Conservation (phyloP, 2,329 filamentous ascomycete genomes). For the Clarireedia sp. region DNA sequence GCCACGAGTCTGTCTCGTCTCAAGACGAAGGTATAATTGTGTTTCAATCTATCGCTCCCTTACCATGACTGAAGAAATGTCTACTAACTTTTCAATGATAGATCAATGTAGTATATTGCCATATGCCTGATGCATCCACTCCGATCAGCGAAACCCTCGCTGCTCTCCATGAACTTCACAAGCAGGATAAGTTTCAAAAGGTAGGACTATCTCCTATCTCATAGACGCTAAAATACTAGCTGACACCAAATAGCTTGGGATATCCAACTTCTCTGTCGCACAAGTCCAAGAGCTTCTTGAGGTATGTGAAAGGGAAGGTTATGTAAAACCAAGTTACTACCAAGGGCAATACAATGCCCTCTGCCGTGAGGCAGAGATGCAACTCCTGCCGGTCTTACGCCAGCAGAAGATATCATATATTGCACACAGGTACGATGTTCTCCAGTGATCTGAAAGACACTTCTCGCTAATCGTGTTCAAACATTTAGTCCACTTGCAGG, state of each 20-base stretch:
- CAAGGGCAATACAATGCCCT: neutral
- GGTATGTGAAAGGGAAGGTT: neutral
- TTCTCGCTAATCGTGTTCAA: neutral
- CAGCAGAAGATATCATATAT: slow-evolving; percentile 3
- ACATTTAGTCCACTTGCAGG: neutral
- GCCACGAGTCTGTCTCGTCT: no score
- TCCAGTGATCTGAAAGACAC: neutral
- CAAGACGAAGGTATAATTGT: no score
- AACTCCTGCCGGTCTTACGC: neutral
- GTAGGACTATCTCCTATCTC: neutral
- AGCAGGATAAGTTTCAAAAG: neutral
- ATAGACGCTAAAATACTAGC: neutral
- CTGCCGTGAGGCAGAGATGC: neutral
- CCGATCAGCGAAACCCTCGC: neutral
- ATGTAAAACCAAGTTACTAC: neutral
- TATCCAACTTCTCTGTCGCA: slow-evolving; percentile 1
- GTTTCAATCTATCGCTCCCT: no score
- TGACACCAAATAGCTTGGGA: neutral
- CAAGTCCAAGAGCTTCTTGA: neutral
- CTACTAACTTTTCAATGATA: no score
- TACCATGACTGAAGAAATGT: no score
- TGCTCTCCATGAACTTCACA: slow-evolving; percentile 1
- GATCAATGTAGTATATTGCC: neutral
- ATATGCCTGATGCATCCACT: neutral
- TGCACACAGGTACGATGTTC: neutral